Base-by-base conservation (phyloP, 306 rosid genomes). In the Inga oerstediana region DNA sequence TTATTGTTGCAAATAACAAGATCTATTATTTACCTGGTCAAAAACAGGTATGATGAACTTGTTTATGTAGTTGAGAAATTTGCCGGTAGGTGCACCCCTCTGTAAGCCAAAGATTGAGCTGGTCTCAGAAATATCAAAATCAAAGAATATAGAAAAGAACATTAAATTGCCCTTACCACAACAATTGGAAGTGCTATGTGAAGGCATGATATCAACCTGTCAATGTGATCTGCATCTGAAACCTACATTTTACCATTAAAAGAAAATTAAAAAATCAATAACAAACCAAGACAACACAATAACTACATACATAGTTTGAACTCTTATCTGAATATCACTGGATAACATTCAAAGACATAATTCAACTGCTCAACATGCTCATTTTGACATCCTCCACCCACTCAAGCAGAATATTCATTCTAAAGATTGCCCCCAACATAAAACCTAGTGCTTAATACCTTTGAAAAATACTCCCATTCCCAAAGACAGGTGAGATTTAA, bases 1-100 rank as follows among this genome's bases (percentile, higher is more conserved):
- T 44, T 74, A 46, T 48, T 17, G 45, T 79, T 27, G 35, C 68
- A 76, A 58, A 82, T 75, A 34, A 80, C 34, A 82, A 24, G 34
- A 78, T 58, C 45, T 41, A 49, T 74, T 77, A 54, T 65, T 79
- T 89, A 97, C 99, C 99, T 94, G 90, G 78, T 97, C 97, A 75
- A 93, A 97, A 81, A 93, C 97, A 56, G 99, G 98, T 72, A 92
- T 87, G 77, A 94, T 91, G 82, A 91, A 92, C 80, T 90, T 94
- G 88, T 92, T 90, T 72, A 97, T 86, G 74, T 94, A 97, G 88
- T 84, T 94, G 78, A 94, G 92, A 77, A 94, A 91, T 80, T 97
- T 97, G 95, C 90, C 89, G 88, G 97, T 91, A 68, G 98, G 91
- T 45, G 99, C 99, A 82, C 99, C 98, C 84, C 92, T 90, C 99